These are phyloP conservation scores for Mycosphaerella sp. DNA, from an alignment of 2,329 filamentous ascomycete genomes.

Conservation along the genomic window DNA sequence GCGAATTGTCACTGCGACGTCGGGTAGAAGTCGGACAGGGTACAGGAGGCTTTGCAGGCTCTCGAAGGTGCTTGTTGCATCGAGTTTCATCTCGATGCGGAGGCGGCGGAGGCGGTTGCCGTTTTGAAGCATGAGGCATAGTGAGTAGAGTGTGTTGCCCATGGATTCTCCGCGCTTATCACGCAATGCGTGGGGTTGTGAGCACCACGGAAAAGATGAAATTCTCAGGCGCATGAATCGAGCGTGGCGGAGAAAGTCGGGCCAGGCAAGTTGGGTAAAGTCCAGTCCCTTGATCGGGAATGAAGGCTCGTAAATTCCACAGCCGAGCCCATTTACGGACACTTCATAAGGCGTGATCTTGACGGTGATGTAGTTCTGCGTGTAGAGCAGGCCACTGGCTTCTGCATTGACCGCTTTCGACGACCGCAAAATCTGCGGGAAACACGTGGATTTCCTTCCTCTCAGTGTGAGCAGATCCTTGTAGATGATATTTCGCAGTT, in stretches of 20 bases:
- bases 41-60: neutral
- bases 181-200: neutral
- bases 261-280: conserved; percentile 3
- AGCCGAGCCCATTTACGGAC: conserved; percentile 9
- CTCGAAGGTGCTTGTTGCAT: neutral
- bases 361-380: conserved; percentile 43
- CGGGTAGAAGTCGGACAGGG: neutral
- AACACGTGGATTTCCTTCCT: conserved; percentile 27
- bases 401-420: conserved; percentile 37
- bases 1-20: too few relatives aligned
- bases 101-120: neutral
- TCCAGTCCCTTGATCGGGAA: neutral
- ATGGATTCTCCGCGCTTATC: neutral
- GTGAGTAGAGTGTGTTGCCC: neutral
- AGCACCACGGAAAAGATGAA: neutral
- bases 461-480: conserved; percentile 7
- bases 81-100: neutral
- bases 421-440: conserved; percentile 36
- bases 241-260: conserved; percentile 11
- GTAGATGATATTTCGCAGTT: conserved; percentile 13
- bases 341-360: conserved; percentile 27
- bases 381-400: conserved; percentile 41
- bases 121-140: neutral
- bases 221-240: conserved; percentile 9
- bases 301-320: conserved; percentile 1